Evolutionary conservation across 805 yeast genomes (phyloP), one percentile per base, ranked within the genome.

Genomic region (Saccharomycopsis sp.): DNA sequence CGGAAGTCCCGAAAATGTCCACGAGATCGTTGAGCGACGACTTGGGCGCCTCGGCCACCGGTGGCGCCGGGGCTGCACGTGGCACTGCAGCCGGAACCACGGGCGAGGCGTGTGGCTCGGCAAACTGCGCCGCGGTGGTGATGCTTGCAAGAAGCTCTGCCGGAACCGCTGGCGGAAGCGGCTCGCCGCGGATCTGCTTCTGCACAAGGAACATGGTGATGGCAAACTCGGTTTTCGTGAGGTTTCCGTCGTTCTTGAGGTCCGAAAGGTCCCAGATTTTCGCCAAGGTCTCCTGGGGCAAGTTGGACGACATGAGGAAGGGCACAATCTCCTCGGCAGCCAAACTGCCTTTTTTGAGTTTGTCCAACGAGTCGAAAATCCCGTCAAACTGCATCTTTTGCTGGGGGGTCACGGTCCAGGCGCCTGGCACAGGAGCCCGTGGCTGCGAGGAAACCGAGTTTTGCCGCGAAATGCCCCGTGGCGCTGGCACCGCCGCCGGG

Each of bases 221-320:
- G 2, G 95, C 84, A 70, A 94, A 94, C 70, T 94, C 99, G 63
- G 82, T 77, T 65, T 80, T 82, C 53, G 89, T 79, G 67, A 94
- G 90, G 48, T 79, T 79, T 24, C 97, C 97, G 50, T 88, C 82
- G 70, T 90, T 90, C 64, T 89, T 87, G 61, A 90, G 79, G 69
- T 94, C 97, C 8, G 98, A 83, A 64, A 94, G 77, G 71, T 94
- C 99, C 99, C 99, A 94, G 50, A 92, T 84, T 23, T 82, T 74
- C 1, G 98, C 99, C 62, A 94, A 78, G 20, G 82, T 84, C 54
- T 89, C 91, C 66, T 91, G 97, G 54, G 84, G 79, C 60, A 94
- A 79, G 61, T 89, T 87, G 2, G 98, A 92, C 8, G 94, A 87
- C 78, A 89, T 84, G 65, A 94, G 81, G 68, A 91, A 90, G 5